These are phyloP conservation scores for Pyrenochaeta sp. DNA, from an alignment of 2,329 filamentous ascomycete species.

Conservation along the genomic window DNA sequence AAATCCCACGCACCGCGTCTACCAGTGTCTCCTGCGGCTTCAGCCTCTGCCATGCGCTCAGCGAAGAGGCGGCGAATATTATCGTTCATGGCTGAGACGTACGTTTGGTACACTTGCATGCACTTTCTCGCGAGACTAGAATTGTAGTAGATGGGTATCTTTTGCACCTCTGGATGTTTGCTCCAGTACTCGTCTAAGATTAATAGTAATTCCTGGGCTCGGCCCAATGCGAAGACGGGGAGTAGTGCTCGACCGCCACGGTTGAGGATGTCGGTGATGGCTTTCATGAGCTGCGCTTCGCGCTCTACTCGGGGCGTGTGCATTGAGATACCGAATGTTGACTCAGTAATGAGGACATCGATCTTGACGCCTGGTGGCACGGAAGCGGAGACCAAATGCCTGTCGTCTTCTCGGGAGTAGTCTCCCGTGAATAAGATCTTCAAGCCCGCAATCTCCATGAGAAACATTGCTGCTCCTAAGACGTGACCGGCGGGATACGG, in stretches of 20 bases:
- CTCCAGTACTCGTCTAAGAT: conserved; percentile 98
- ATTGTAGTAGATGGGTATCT: conserved; percentile 95
- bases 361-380: conserved; percentile 90
- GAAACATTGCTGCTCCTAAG: conserved; percentile 97
- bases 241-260: conserved; percentile 91
- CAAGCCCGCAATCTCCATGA: conserved; percentile 94
- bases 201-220: conserved; percentile 91
- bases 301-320: conserved; percentile 90
- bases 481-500: conserved; percentile 97
- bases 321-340: conserved; percentile 94
- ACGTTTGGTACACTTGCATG: conserved; percentile 99
- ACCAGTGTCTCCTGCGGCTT: conserved; percentile 76
- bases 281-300: conserved; percentile 94
- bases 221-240: conserved; percentile 92
- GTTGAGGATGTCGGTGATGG: conserved; percentile 89
- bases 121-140: conserved; percentile 94
- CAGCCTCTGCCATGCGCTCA: conserved; percentile 89
- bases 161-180: conserved; percentile 86
- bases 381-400: conserved; percentile 92
- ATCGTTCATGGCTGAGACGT: conserved; percentile 98
- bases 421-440: conserved; percentile 98
- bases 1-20: conserved; percentile 96
- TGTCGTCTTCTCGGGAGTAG: conserved; percentile 94
- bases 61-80: conserved; percentile 97
- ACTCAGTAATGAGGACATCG: conserved; percentile 96